Percentiles rank a stretch among this genome's conserved stretches.
Evolutionary conservation across 2,329 filamentous ascomycete genomes (phyloP).

Genomic region (Hawksworthiomyces lignivorus): DNA sequence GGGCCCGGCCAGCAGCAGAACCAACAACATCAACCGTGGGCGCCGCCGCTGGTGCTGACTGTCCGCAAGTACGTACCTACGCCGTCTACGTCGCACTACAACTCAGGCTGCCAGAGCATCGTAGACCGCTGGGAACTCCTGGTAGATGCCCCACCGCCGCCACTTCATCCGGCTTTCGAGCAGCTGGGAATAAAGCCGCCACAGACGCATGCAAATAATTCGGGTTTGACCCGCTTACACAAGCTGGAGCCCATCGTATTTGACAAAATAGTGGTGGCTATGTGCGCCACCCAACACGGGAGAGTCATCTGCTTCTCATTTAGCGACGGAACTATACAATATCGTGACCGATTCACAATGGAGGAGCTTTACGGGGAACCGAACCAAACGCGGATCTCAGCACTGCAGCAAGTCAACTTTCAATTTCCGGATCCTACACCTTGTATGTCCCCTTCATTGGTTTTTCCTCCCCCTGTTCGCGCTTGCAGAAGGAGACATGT

Average conservation of each 20-base stretch:
- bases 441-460: not conserved
- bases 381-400: conserved; percentile 58
- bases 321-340: conserved; percentile 74
- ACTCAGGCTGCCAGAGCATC: conserved; percentile 61
- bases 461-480: too few species aligned
- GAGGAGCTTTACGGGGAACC: conserved; percentile 56
- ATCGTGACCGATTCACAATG: conserved; percentile 70
- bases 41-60: conserved; percentile 58
- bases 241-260: conserved; percentile 60
- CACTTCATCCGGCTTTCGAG: conserved; percentile 68
- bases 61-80: conserved; percentile 57
- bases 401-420: conserved; percentile 71
- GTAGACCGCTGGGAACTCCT: conserved; percentile 79
- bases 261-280: conserved; percentile 62
- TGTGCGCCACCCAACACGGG: conserved; percentile 62
- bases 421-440: conserved; percentile 54
- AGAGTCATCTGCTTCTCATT: conserved; percentile 65
- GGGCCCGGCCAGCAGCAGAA: too few species aligned
- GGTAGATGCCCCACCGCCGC: conserved; percentile 50
- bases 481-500: too few species aligned
- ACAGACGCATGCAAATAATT: not conserved
- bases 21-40: too few species aligned
- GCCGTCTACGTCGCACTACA: conserved; percentile 43
- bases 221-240: conserved; percentile 38
- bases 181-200: conserved; percentile 49